Conservation (phyloP, 2,329 filamentous ascomycete species). For the Didymella lethalis region DNA sequence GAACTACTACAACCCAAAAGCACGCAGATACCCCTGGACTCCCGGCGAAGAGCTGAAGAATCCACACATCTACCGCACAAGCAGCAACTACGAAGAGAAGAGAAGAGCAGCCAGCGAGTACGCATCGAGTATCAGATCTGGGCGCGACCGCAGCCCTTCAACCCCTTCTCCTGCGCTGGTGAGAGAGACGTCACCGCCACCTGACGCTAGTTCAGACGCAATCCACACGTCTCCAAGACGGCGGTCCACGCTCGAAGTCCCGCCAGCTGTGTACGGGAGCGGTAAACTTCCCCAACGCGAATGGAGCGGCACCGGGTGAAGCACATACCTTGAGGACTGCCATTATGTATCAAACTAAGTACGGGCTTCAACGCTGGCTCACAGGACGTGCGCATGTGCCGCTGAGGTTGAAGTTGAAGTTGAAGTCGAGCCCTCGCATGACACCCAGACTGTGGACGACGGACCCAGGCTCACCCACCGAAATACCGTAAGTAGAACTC, state of each 20-base stretch:
- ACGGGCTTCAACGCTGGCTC: too few relatives aligned
- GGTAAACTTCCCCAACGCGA: too few relatives aligned
- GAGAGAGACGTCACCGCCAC: slow-evolving; percentile 11
- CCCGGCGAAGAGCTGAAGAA: slow-evolving; percentile 64
- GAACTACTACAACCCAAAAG: slow-evolving; percentile 57
- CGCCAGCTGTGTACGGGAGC: neutral
- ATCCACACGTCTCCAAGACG: slow-evolving; percentile 18
- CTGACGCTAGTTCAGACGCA: slow-evolving; percentile 23
- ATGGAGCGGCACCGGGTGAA: too few relatives aligned
- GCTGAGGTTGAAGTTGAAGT: neutral
- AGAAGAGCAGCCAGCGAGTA: slow-evolving; percentile 51
- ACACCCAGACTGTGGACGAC: neutral
- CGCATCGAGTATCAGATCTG: slow-evolving; percentile 44
- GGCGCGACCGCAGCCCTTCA: slow-evolving; percentile 22
- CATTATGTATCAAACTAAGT: too few relatives aligned
- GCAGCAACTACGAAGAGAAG: slow-evolving; percentile 52
- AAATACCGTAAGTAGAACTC: neutral
- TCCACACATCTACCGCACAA: slow-evolving; percentile 49
- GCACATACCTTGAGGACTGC: too few relatives aligned
- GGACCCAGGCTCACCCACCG: neutral
- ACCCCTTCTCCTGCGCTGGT: slow-evolving; percentile 20
- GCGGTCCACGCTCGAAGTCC: slow-evolving; percentile 35
- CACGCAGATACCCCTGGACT: slow-evolving; percentile 62
- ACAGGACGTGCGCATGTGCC: neutral
- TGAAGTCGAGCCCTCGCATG: too few relatives aligned